phyloP scores from a whole-genome alignment of 108 stramenopile genomes.

The Nitzschia sp. region DNA sequence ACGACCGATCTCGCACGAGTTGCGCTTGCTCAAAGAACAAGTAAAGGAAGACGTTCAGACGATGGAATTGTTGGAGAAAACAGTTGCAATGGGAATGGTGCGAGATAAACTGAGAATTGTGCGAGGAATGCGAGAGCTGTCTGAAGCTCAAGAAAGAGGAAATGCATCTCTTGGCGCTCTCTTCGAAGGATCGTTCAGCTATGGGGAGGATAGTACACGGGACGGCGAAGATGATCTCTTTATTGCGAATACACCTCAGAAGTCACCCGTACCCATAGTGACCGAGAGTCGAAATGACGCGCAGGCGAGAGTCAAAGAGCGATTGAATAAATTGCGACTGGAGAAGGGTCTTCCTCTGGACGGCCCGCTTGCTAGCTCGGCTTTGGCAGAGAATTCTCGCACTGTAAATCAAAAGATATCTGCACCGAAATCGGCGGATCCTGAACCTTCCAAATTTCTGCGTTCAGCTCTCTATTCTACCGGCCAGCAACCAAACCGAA shows the following conservation, averaged over 20 bases:
- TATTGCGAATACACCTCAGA: too few species aligned
- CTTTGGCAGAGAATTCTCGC: background rate
- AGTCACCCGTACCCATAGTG: background rate
- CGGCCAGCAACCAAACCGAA: background rate
- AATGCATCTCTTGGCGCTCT: background rate
- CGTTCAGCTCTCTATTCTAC: background rate
- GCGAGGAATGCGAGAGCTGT: constrained; percentile 34
- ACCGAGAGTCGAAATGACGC: background rate
- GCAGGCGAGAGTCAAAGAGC: constrained; percentile 1
- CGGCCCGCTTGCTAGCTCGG: background rate
- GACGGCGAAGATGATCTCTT: background rate
- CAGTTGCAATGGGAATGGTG: constrained; percentile 41
- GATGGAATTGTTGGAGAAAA: constrained; percentile 40
- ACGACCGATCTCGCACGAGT: constrained; percentile 28
- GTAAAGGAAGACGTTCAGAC: constrained; percentile 43
- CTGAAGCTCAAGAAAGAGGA: constrained; percentile 6
- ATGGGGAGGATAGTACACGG: constrained; percentile 8
- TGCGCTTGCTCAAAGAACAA: constrained; percentile 36
- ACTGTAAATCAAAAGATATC: background rate
- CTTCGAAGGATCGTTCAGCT: constrained; percentile 1
- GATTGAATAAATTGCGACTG: constrained; percentile 3
- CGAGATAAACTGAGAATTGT: constrained; percentile 43
- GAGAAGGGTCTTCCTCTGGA: background rate
- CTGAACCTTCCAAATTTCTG: background rate
- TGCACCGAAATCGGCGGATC: background rate